A percentile compares a stretch with the other conserved stretches of the same genome.
Conservation (phyloP, 2,329 filamentous ascomycete genomes). For the Tolypocladium tropicale region DNA sequence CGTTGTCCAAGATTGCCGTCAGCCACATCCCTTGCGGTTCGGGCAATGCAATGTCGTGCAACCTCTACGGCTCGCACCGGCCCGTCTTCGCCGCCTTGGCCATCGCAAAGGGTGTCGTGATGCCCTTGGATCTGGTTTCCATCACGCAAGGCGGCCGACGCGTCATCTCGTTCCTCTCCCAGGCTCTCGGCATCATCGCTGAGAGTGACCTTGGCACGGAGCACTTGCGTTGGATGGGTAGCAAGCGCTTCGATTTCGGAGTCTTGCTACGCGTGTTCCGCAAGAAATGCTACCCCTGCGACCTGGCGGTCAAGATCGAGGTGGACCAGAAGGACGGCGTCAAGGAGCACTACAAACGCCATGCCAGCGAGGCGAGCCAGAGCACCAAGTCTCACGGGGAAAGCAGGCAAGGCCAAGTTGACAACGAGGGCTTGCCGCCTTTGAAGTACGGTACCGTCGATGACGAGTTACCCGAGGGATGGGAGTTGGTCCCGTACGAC, state of each 20-base stretch:
- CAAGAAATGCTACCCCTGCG: slow-evolving; percentile 76
- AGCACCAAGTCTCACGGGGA: slow-evolving; percentile 5
- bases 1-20: slow-evolving; percentile 68
- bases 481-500: slow-evolving; percentile 63
- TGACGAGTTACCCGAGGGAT: slow-evolving; percentile 66
- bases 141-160: slow-evolving; percentile 71
- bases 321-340: slow-evolving; percentile 66
- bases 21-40: slow-evolving; percentile 85
- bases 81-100: slow-evolving; percentile 68
- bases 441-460: slow-evolving; percentile 72
- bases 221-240: slow-evolving; percentile 86
- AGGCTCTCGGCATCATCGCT: slow-evolving; percentile 80
- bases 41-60: slow-evolving; percentile 88
- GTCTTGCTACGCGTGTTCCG: slow-evolving; percentile 67
- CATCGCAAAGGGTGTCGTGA: slow-evolving; percentile 80
- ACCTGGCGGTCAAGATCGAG: slow-evolving; percentile 76
- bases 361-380: slow-evolving; percentile 24
- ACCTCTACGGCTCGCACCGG: slow-evolving; percentile 71
- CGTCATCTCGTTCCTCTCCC: slow-evolving; percentile 80
- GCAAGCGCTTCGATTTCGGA: slow-evolving; percentile 73
- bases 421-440: slow-evolving; percentile 52
- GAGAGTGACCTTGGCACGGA: slow-evolving; percentile 88
- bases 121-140: slow-evolving; percentile 74
- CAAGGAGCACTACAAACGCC: slow-evolving; percentile 57
- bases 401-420: slow-evolving; percentile 11